Conservation (phyloP, 768 basidiomycete genomes). For the Dioszegia aurantiaca region DNA sequence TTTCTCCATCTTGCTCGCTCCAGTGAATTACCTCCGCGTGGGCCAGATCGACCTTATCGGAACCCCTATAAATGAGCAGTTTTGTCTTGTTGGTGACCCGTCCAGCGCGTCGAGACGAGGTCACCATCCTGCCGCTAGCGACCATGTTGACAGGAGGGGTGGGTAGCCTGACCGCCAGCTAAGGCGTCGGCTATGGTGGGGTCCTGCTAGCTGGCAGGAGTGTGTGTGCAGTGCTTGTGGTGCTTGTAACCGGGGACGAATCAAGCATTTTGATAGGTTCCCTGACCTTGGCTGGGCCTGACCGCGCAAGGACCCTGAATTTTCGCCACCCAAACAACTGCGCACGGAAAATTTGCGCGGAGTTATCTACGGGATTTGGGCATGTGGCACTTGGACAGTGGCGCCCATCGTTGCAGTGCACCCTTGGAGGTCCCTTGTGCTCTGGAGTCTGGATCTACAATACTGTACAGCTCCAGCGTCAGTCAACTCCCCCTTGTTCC, state of each 20-base stretch:
- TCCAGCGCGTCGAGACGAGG: slow-evolving; percentile 39
- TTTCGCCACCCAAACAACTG: too few species aligned
- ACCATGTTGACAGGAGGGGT: slow-evolving; percentile 17
- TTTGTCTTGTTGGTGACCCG: slow-evolving; percentile 49
- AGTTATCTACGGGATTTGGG: too few species aligned
- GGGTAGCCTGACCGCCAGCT: slow-evolving; percentile 11
- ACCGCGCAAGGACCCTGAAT: neutral
- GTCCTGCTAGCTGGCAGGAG: neutral
- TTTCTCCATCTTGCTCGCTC: slow-evolving; percentile 26
- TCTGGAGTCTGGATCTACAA: too few species aligned
- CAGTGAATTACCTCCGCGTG: slow-evolving; percentile 42
- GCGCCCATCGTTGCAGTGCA: too few species aligned
- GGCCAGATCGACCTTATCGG: slow-evolving; percentile 37
- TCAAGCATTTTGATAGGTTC: slow-evolving; percentile 6
- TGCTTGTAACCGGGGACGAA: slow-evolving; percentile 1
- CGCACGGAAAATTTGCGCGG: too few species aligned
- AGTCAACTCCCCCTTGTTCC: too few species aligned
- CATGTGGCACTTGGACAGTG: too few species aligned
- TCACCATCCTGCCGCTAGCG: slow-evolving; percentile 34
- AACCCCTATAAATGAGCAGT: slow-evolving; percentile 39
- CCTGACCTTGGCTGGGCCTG: neutral
- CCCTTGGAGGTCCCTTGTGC: too few species aligned
- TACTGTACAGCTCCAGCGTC: too few species aligned
- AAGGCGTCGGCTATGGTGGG: slow-evolving; percentile 10
- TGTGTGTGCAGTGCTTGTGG: slow-evolving; percentile 8